Conservation (phyloP, 768 basidiomycete species). For the Mrakia frigida region DNA sequence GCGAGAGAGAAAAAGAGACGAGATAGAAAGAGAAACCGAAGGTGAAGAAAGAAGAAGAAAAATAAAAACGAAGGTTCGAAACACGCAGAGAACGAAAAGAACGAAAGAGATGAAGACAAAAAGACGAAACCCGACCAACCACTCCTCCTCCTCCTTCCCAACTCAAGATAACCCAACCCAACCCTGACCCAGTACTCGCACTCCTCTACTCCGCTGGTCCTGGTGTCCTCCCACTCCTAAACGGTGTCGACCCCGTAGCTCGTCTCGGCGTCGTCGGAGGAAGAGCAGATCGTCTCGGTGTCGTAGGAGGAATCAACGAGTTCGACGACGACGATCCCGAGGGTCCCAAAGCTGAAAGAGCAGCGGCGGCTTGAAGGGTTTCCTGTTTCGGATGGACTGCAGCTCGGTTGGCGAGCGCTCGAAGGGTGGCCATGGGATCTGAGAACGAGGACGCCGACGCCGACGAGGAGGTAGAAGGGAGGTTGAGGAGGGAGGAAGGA, state of each 20-base stretch:
- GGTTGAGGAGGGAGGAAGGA: background rate
- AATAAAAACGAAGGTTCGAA: no score
- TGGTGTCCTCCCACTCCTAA: constrained; percentile 2
- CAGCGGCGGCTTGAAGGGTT: background rate
- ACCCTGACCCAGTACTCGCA: background rate
- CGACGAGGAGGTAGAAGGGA: background rate
- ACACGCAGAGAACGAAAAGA: background rate
- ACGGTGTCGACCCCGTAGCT: constrained; percentile 16
- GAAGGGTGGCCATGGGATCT: constrained; percentile 8
- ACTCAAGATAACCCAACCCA: background rate
- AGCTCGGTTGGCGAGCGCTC: background rate
- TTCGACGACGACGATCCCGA: background rate
- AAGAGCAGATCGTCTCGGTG: constrained; percentile 12
- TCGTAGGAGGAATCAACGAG: constrained; percentile 8
- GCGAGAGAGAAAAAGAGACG: background rate
- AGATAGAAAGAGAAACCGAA: background rate
- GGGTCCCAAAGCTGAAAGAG: background rate
- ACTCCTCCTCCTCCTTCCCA: background rate
- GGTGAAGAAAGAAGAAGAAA: background rate
- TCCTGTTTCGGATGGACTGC: background rate
- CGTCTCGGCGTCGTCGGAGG: constrained; percentile 25
- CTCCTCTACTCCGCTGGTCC: background rate
- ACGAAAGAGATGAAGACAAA: background rate
- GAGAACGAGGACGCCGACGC: background rate
- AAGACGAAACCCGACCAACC: background rate